Evolutionary conservation across 352 stramenopile species (phyloP).

Genomic region (Aphanomyces stellatus): DNA sequence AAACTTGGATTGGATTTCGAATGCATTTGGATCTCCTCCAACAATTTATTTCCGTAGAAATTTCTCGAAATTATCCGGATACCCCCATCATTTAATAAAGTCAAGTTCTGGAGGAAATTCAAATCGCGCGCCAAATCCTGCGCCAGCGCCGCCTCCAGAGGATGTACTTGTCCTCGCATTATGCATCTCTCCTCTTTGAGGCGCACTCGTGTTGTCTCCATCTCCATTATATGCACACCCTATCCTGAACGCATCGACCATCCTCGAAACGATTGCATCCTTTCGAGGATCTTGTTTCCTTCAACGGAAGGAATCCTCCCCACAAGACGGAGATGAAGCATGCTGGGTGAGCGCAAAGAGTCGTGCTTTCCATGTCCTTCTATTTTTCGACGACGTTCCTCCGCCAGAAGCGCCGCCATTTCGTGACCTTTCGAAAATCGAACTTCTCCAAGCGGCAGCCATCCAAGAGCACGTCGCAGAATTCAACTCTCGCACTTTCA

Average conservation of each 20-base stretch:
- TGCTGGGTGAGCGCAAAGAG: neutral
- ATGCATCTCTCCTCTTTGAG: neutral
- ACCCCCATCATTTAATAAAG: neutral
- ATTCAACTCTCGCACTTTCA: neutral
- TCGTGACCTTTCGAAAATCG: conserved; percentile 8
- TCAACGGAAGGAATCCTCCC: too few species aligned
- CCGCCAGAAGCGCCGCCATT: neutral
- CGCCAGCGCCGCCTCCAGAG: too few species aligned
- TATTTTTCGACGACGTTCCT: neutral
- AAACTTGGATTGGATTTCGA: conserved; percentile 16
- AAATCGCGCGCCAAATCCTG: too few species aligned
- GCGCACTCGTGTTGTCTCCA: too few species aligned
- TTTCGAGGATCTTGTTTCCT: too few species aligned
- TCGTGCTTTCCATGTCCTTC: neutral
- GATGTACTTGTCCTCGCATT: too few species aligned
- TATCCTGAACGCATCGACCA: too few species aligned
- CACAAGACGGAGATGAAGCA: too few species aligned
- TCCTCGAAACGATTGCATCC: too few species aligned
- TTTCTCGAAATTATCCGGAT: conserved; percentile 17
- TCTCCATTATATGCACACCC: too few species aligned
- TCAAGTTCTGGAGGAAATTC: too few species aligned
- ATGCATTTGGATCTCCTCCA: conserved; percentile 15
- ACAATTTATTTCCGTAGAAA: conserved; percentile 15
- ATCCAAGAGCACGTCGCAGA: neutral
- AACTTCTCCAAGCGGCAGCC: neutral